These are phyloP conservation scores for Candida parachauliodes DNA, from an alignment of 805 yeast species.

Conservation along the genomic window DNA sequence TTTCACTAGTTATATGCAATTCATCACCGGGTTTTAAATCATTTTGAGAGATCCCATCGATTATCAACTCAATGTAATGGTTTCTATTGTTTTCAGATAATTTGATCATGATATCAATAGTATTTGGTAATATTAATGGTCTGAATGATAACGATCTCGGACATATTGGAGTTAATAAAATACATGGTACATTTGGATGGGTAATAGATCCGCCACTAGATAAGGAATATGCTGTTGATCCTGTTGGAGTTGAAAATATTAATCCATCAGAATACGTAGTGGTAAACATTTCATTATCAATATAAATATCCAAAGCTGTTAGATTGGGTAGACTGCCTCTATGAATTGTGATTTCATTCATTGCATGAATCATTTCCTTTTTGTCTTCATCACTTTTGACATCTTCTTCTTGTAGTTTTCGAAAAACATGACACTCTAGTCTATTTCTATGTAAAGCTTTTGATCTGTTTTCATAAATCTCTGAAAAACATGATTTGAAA, in stretches of 20 bases:
- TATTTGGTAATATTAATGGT: constrained; percentile 77
- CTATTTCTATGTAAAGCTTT: constrained; percentile 74
- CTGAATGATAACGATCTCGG: constrained; percentile 89
- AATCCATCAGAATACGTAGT: constrained; percentile 92
- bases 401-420: constrained; percentile 10
- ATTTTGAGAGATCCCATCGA: constrained; percentile 81
- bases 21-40: constrained; percentile 73
- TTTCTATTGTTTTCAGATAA: constrained; percentile 49
- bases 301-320: constrained; percentile 76
- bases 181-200: constrained; percentile 82
- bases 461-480: constrained; percentile 66
- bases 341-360: constrained; percentile 89
- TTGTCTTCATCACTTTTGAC: constrained; percentile 12
- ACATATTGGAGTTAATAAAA: constrained; percentile 83
- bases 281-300: constrained; percentile 81
- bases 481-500: constrained; percentile 55
- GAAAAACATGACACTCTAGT: constrained; percentile 66
- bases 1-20: constrained; percentile 51
- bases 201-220: constrained; percentile 91
- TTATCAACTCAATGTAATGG: constrained; percentile 50
- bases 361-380: constrained; percentile 58
- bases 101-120: constrained; percentile 67
- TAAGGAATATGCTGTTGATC: constrained; percentile 89
- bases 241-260: constrained; percentile 84
- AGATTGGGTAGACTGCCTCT: constrained; percentile 86